Conservation (phyloP, 306 rosid species). For the Gynostemma pentaphyllum region DNA sequence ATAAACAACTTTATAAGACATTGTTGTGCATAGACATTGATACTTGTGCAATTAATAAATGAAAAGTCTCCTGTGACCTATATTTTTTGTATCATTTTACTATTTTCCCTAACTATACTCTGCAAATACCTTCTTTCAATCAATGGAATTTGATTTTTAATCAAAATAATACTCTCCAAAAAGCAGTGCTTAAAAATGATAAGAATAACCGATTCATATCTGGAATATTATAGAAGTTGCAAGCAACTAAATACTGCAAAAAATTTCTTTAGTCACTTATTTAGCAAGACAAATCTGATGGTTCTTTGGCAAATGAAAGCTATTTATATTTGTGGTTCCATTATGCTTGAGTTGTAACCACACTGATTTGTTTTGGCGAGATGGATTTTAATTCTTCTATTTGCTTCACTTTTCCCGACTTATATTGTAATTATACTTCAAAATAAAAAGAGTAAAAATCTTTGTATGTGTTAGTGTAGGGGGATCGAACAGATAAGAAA, state of each 20-base stretch:
- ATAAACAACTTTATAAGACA: conserved; percentile 7
- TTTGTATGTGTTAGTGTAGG: conserved; percentile 41
- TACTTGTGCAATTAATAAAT: neutral
- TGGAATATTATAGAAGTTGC: neutral
- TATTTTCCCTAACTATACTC: neutral
- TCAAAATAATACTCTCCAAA: too few species aligned
- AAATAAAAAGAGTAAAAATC: neutral
- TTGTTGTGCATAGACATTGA: conserved; percentile 1
- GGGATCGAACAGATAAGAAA: conserved; percentile 94
- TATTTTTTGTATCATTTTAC: neutral
- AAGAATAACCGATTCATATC: neutral
- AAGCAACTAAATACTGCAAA: neutral
- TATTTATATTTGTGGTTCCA: neutral
- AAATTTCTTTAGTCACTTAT: neutral
- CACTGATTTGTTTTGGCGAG: neutral
- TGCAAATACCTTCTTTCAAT: too few species aligned
- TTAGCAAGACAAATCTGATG: neutral
- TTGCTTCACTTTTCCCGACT: neutral
- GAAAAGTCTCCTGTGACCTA: neutral
- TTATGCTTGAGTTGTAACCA: neutral
- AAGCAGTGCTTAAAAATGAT: neutral
- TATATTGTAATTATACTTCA: neutral
- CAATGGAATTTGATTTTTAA: too few species aligned
- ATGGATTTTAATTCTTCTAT: neutral
- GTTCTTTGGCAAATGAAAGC: neutral